Evolutionary conservation across 345 rosid genomes (phyloP).

Genomic region (Geranium rotundifolium): DNA sequence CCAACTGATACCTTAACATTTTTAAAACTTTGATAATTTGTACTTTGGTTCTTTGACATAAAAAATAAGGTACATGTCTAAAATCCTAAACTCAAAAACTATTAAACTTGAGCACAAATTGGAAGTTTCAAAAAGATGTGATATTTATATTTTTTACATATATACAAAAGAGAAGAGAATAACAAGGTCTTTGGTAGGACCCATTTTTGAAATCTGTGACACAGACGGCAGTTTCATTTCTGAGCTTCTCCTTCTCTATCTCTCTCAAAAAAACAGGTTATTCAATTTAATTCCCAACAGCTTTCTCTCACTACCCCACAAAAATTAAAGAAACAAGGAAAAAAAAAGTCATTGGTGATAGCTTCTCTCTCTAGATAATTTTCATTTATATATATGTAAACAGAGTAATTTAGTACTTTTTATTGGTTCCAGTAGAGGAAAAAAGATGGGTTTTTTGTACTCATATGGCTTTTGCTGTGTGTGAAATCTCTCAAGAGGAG

Average conservation of each 20-base stretch:
- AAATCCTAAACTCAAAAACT: background rate
- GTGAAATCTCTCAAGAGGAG: slow-evolving; percentile 33
- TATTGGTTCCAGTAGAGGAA: background rate
- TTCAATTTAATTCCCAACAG: background rate
- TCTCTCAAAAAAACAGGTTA: no score
- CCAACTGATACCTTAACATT: no score
- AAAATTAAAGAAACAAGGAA: background rate
- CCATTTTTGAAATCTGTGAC: slow-evolving; percentile 62
- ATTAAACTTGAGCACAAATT: background rate
- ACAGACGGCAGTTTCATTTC: slow-evolving; percentile 54
- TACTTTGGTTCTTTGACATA: no score
- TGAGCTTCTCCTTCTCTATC: background rate
- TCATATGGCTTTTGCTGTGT: slow-evolving; percentile 27
- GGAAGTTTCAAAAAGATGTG: background rate
- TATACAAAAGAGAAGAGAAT: slow-evolving; percentile 2
- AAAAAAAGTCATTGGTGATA: background rate
- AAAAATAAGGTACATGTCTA: background rate
- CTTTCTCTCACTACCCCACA: slow-evolving; percentile 7
- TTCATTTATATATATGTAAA: background rate
- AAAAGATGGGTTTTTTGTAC: slow-evolving; percentile 29
- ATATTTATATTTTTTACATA: no score
- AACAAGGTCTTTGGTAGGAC: slow-evolving; percentile 46
- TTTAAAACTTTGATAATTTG: no score
- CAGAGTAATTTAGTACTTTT: slow-evolving; percentile 4
- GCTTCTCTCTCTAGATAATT: slow-evolving; percentile 5